These are phyloP conservation scores for Rhizopus sp. DNA, from an alignment of 371 early-diverging fungal genomes.

Conservation along the genomic window DNA sequence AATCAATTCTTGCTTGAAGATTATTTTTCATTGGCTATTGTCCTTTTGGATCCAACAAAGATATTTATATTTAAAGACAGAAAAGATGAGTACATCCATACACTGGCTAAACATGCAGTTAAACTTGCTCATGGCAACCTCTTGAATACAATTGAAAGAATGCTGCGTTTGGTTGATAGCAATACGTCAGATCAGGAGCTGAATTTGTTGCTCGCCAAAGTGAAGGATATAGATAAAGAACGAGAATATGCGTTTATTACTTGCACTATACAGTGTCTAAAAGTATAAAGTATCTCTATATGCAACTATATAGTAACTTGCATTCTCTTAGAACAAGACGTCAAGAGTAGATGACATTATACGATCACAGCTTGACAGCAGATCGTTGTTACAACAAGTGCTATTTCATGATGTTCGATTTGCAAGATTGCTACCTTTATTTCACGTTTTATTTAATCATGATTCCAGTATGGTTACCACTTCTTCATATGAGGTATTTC, in stretches of 20 bases:
- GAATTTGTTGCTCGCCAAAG: neutral
- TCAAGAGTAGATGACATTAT: neutral
- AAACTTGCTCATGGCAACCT: neutral
- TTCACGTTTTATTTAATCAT: neutral
- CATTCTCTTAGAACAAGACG: neutral
- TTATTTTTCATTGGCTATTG: conserved; percentile 5
- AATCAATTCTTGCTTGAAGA: neutral
- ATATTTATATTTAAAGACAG: neutral
- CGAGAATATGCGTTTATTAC: neutral
- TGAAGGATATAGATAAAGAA: neutral
- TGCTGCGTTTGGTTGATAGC: neutral
- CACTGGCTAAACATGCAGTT: neutral
- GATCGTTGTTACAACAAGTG: neutral
- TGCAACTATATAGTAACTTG: neutral
- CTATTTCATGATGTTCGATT: neutral
- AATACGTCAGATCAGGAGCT: neutral
- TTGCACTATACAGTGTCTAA: neutral
- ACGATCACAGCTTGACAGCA: neutral
- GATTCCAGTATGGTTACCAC: neutral
- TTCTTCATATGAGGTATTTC: neutral
- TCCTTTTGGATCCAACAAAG: neutral
- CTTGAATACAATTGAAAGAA: neutral
- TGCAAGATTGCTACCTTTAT: conserved; percentile 1
- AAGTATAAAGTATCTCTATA: neutral
- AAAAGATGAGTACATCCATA: neutral